These are phyloP conservation scores for Barnettozyma sp. DNA, from an alignment of 805 yeast species.

Conservation along the genomic window DNA sequence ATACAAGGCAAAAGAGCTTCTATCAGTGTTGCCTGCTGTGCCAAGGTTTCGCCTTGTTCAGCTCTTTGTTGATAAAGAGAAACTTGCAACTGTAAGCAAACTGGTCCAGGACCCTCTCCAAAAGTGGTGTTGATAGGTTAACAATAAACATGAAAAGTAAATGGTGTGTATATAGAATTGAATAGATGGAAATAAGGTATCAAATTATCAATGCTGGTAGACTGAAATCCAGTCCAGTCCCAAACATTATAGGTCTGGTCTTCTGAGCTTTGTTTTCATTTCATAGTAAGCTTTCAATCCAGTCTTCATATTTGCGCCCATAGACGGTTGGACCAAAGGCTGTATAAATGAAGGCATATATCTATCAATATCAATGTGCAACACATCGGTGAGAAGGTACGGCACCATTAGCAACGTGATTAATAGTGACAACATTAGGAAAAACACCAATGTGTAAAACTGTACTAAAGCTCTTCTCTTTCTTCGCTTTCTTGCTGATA, in stretches of 20 bases:
- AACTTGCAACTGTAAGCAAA: conserved; percentile 5
- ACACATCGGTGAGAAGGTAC: conserved; percentile 27
- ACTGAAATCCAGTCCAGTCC: too few species aligned
- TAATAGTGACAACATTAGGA: conserved; percentile 26
- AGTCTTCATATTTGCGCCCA: conserved; percentile 14
- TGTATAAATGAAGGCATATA: conserved; percentile 33
- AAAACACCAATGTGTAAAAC: conserved; percentile 31
- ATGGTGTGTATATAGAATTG: too few species aligned
- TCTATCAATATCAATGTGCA: conserved; percentile 34
- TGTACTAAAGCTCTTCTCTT: conserved; percentile 31
- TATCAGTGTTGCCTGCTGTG: conserved; percentile 11
- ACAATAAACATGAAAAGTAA: too few species aligned
- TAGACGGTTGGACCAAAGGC: conserved; percentile 39
- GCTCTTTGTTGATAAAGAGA: conserved; percentile 13
- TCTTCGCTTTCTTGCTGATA: conserved; percentile 37
- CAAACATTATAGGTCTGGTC: conserved; percentile 1
- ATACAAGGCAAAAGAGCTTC: conserved; percentile 4
- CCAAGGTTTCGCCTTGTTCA: conserved; percentile 22
- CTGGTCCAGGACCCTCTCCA: conserved; percentile 1
- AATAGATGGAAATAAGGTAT: too few species aligned
- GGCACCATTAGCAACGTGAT: conserved; percentile 36
- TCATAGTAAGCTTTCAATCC: conserved; percentile 18
- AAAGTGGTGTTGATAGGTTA: too few species aligned
- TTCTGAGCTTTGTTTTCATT: conserved; percentile 9
- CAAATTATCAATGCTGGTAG: too few species aligned